Evolutionary conservation across 2,329 filamentous ascomycete genomes (phyloP), one percentile per base, ranked within the genome.

Genomic region (Tolypocladium sp.): DNA sequence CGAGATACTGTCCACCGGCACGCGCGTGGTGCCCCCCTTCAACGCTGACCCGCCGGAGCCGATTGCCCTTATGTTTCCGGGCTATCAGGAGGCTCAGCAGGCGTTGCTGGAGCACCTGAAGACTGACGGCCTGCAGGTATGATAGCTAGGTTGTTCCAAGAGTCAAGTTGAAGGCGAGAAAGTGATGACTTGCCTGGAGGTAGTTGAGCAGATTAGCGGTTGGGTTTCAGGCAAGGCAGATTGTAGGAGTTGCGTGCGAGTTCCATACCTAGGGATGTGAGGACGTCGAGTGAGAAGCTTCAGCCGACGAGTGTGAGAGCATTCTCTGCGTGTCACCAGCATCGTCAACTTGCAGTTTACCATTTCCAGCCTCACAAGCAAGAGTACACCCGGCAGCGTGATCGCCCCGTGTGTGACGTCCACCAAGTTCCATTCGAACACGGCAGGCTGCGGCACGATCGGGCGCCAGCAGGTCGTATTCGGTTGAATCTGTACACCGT

Each of bases 1-100:
- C 27, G 69, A 73, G 57, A 65, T 73, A 25, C 37, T 38, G 37
- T 38, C 37, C 13, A 38, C 37, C 37, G 60, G 57, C 30, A 67
- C 59, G 51, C 63, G 70, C 40, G 68, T 70, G 1, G 65, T 73
- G 3, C 70, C 70, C 30, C 53, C 65, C 17, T 71, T 66, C 49
- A 63, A 69, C 40, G 64, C 64, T 13, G 65, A 65, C 22, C 63
- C 63, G 10, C 69, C 70, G 1, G 63, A 59, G 13, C 66, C 66
- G 7, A 63, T 60, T 5, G 65, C 64, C 10, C 58, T 61, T 4
- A 35, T 63, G 22, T 54, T 71, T n/a, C 62, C 66, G 2, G 68
- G 67, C 6, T 67, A 68, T 56, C 30, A 55, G 13, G 60, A 15
- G 13, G 37, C 13, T 13, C 37, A 38, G 15, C 13, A 15, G 37